A percentile compares a stretch with the other conserved stretches of the same genome.
Conservation (phyloP, 2,329 filamentous ascomycete genomes). For the Penicillium paneum region DNA sequence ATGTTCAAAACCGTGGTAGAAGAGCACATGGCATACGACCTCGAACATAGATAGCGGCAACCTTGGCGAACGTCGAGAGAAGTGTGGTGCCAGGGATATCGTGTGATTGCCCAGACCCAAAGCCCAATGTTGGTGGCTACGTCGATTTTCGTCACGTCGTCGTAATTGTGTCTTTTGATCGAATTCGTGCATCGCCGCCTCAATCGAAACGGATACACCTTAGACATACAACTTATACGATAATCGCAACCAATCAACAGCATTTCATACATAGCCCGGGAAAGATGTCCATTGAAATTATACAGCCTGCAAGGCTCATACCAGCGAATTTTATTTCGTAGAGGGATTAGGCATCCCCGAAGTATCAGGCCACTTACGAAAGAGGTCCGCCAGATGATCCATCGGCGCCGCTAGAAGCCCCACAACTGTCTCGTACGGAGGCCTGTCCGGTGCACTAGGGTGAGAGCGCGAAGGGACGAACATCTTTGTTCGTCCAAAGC, state of each 20-base stretch:
- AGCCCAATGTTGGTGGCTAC: background rate
- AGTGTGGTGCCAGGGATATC: background rate
- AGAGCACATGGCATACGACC: background rate
- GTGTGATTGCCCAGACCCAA: background rate
- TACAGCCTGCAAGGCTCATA: background rate
- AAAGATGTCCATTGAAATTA: background rate
- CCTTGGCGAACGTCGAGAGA: background rate
- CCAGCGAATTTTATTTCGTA: constrained; percentile 2
- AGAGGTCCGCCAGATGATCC: constrained; percentile 54
- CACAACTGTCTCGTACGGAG: constrained; percentile 54
- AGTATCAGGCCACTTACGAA: constrained; percentile 47
- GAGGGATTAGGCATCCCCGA: constrained; percentile 16
- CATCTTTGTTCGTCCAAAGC: constrained; percentile 51
- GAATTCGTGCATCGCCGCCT: background rate
- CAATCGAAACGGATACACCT: background rate
- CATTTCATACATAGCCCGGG: background rate
- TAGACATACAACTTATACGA: background rate
- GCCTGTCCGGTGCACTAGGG: constrained; percentile 48
- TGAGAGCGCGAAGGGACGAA: constrained; percentile 53
- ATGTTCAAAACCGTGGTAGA: background rate
- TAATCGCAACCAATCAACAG: background rate
- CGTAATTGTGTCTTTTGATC: background rate
- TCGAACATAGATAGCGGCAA: background rate
- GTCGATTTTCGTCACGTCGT: background rate
- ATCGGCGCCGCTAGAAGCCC: constrained; percentile 56